Percentiles rank a stretch among this genome's conserved stretches.
These are phyloP conservation scores for Pseudogymnoascus sp. DNA, from an alignment of 2,329 filamentous ascomycete species.

Conservation along the genomic window DNA sequence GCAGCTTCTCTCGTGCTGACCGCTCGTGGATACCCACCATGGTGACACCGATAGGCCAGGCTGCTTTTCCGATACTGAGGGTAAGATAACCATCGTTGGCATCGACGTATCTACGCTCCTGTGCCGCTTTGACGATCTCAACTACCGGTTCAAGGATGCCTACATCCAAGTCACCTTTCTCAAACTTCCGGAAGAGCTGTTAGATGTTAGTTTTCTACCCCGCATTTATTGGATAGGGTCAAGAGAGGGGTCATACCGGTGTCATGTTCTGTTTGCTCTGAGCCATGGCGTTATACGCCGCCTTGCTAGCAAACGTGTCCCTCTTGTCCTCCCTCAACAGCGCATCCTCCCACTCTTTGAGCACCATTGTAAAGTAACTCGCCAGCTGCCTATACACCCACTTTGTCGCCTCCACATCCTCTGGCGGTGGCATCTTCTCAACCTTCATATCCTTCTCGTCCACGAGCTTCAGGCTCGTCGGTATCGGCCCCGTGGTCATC, in stretches of 20 bases:
- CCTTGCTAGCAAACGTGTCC: slow-evolving; percentile 69
- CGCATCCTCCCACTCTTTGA: slow-evolving; percentile 77
- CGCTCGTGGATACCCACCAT: slow-evolving; percentile 99
- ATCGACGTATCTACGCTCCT: slow-evolving; percentile 87
- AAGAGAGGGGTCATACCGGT: slow-evolving; percentile 44
- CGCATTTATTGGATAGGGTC: not conserved
- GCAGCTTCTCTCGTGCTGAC: slow-evolving; percentile 88
- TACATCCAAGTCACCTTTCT: slow-evolving; percentile 71
- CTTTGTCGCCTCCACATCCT: slow-evolving; percentile 56
- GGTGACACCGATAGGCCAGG: slow-evolving; percentile 98
- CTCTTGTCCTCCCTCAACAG: slow-evolving; percentile 58
- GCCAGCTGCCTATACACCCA: slow-evolving; percentile 83
- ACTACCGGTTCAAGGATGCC: slow-evolving; percentile 74
- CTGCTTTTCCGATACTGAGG: slow-evolving; percentile 90
- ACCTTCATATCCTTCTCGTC: slow-evolving; percentile 88
- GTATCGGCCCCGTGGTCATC: slow-evolving; percentile 71
- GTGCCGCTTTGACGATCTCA: slow-evolving; percentile 85
- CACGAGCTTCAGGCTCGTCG: slow-evolving; percentile 72
- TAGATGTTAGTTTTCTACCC: not conserved
- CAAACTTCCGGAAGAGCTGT: slow-evolving; percentile 77
- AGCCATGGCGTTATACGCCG: slow-evolving; percentile 76
- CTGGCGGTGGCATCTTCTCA: slow-evolving; percentile 46
- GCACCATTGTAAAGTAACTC: slow-evolving; percentile 94
- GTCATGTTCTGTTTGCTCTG: slow-evolving; percentile 82
- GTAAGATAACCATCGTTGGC: slow-evolving; percentile 92